Conservation (phyloP, 2,329 filamentous ascomycete species). For the Alternaria sp. region DNA sequence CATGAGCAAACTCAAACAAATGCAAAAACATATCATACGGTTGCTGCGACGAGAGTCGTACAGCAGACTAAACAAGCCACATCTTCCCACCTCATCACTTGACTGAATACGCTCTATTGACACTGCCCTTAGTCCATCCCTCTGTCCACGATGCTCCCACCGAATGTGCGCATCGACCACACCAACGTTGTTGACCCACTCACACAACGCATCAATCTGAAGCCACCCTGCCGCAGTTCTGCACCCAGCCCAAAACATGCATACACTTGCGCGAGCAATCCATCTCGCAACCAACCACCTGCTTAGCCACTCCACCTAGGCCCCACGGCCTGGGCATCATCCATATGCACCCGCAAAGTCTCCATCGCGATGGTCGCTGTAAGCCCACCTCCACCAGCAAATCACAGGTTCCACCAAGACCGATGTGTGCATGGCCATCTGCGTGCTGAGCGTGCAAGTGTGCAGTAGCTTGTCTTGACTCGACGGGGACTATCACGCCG, state of each 20-base stretch:
- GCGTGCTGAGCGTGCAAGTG: constrained; percentile 26
- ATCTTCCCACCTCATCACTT: background rate
- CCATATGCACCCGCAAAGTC: constrained; percentile 16
- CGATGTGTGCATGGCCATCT: constrained; percentile 24
- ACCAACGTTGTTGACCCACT: constrained; percentile 20
- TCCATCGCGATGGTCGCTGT: constrained; percentile 18
- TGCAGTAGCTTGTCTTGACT: constrained; percentile 30
- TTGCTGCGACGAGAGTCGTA: constrained; percentile 17
- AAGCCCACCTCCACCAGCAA: constrained; percentile 18
- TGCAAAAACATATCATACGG: constrained; percentile 18
- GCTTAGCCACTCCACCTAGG: constrained; percentile 12
- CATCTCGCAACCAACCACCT: constrained; percentile 23
- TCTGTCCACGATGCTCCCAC: background rate
- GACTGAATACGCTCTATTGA: background rate
- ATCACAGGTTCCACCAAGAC: constrained; percentile 26
- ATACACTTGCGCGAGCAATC: constrained; percentile 18
- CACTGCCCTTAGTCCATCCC: background rate
- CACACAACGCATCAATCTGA: constrained; percentile 24
- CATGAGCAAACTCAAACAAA: constrained; percentile 18
- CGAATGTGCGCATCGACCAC: background rate
- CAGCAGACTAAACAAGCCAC: constrained; percentile 8
- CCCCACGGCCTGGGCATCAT: constrained; percentile 16
- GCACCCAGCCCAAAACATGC: constrained; percentile 20
- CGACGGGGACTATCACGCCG: constrained; percentile 20
- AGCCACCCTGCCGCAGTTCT: constrained; percentile 17